These are phyloP conservation scores for Bipolaris gigantea DNA, from an alignment of 2,329 filamentous ascomycete genomes.

Conservation along the genomic window DNA sequence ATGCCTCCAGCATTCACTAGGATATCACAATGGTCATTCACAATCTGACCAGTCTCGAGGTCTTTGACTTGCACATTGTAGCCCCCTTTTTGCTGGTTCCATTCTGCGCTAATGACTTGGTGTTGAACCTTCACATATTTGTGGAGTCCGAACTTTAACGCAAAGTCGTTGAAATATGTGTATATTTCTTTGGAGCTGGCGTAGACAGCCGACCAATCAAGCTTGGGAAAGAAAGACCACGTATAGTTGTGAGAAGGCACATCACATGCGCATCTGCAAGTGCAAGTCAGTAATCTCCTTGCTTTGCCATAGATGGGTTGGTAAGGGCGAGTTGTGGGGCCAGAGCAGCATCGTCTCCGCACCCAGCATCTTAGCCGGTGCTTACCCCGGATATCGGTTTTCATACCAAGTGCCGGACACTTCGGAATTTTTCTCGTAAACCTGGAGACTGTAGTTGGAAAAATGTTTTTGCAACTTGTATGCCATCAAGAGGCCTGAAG, in stretches of 20 bases:
- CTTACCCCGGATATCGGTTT: slow-evolving; percentile 51
- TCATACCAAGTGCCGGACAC: slow-evolving; percentile 57
- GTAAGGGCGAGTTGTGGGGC: slow-evolving; percentile 3
- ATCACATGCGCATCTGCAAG: slow-evolving; percentile 51
- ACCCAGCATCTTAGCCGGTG: slow-evolving; percentile 5
- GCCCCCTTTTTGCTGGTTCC: slow-evolving; percentile 42
- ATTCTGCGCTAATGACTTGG: slow-evolving; percentile 40
- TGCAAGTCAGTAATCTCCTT: slow-evolving; percentile 13
- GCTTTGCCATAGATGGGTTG: neutral
- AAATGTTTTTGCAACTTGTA: slow-evolving; percentile 55
- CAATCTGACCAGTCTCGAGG: slow-evolving; percentile 25
- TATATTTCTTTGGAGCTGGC: slow-evolving; percentile 49
- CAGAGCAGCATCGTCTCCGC: neutral
- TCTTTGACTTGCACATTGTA: slow-evolving; percentile 45
- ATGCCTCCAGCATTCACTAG: slow-evolving; percentile 55
- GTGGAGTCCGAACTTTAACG: slow-evolving; percentile 45
- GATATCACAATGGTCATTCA: slow-evolving; percentile 52
- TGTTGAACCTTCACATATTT: slow-evolving; percentile 43
- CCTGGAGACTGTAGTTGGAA: slow-evolving; percentile 45
- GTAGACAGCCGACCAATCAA: slow-evolving; percentile 50
- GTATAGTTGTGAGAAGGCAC: slow-evolving; percentile 58
- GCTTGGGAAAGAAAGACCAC: slow-evolving; percentile 54
- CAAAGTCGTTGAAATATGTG: slow-evolving; percentile 48
- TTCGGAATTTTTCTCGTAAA: slow-evolving; percentile 55
- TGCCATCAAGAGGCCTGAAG: slow-evolving; percentile 52